Evolutionary conservation across 2,329 filamentous ascomycete genomes (phyloP), one percentile per base, ranked within the genome.

Genomic region (Diaporthe nobilis): DNA sequence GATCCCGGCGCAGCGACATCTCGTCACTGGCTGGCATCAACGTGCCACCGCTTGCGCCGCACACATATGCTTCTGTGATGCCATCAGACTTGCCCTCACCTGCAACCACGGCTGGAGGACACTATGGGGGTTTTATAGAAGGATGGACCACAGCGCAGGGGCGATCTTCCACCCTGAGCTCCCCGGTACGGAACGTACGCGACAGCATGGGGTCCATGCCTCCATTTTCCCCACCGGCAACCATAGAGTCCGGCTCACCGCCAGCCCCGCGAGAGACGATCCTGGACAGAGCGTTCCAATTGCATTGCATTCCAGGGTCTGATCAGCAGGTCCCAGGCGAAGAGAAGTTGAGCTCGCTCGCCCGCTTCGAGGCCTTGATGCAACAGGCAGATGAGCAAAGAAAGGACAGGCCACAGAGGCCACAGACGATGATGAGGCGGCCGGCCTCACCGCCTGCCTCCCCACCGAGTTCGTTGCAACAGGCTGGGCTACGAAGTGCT

Each of bases 331-430:
- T 87, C 2, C 87, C 88, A 0, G 91, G 91, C 5, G 90, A 92
- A 77, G 90, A 92, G 78, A 92, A 92, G 75, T 84, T 93, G 22
- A 93, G 88, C 78, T 93, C 91, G 0, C 85, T 93, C 44, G 92
- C 91, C 13, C 87, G 90, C 31, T 93, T 93, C 72, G 92, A 93
- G 72, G 91, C 91, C 4, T 82, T 93, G 58, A 93, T 93, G 92
- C 85, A 87, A 31, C 90, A 92, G 78, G 85, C 85, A 28, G 92
- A 93, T 53, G 86, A 88, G 74, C 88, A 86, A 71, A 84, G 86
- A 74, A 84, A 84, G 78, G 84, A 85, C 67, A 84, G 84, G 39
- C 84, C 86, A 57, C 83, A 84, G 12, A 80, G 81, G 31, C 80
- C 80, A 71, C 31, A 73, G 44, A 76, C 77, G 15, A 71, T 75